phyloP scores from a whole-genome alignment of 2,329 filamentous ascomycete genomes.

The Exophiala viscosa region DNA sequence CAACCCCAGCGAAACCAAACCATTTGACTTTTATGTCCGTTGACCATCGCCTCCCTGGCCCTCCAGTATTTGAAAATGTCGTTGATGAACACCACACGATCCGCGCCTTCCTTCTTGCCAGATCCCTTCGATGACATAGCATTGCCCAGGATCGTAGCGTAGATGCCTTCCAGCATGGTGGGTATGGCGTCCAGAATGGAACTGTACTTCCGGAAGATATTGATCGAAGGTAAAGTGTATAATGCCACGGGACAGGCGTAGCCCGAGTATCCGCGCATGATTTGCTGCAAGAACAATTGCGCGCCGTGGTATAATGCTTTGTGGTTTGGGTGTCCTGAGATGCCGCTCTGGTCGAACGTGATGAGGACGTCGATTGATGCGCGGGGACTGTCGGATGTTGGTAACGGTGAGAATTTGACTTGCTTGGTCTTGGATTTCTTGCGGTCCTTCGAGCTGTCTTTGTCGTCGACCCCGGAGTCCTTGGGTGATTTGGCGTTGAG shows the following conservation, averaged over 20 bases:
- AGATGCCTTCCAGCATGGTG: constrained; percentile 60
- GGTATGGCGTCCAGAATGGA: constrained; percentile 71
- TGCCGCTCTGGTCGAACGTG: constrained; percentile 79
- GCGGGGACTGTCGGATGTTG: constrained; percentile 41
- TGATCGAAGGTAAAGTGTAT: constrained; percentile 76
- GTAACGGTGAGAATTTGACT: constrained; percentile 21
- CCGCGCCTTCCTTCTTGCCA: constrained; percentile 42
- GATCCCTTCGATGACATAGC: constrained; percentile 22
- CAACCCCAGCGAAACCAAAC: constrained; percentile 96
- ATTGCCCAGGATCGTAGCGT: constrained; percentile 34
- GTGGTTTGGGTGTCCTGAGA: constrained; percentile 92
- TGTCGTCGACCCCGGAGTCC: constrained; percentile 24
- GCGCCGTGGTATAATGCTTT: constrained; percentile 83
- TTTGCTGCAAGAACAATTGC: constrained; percentile 62
- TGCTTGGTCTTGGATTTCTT: constrained; percentile 11
- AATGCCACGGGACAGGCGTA: constrained; percentile 73
- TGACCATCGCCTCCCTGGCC: constrained; percentile 82
- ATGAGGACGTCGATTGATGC: constrained; percentile 73
- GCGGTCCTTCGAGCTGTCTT: constrained; percentile 17
- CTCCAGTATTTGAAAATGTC: constrained; percentile 59
- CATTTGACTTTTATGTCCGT: constrained; percentile 93
- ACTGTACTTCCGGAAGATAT: constrained; percentile 74
- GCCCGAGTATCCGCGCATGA: constrained; percentile 61
- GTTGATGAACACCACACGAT: constrained; percentile 67
- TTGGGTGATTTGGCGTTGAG: constrained; percentile 40